Conservation (phyloP, 2,329 filamentous ascomycete species). For the Penicillium carneum region DNA sequence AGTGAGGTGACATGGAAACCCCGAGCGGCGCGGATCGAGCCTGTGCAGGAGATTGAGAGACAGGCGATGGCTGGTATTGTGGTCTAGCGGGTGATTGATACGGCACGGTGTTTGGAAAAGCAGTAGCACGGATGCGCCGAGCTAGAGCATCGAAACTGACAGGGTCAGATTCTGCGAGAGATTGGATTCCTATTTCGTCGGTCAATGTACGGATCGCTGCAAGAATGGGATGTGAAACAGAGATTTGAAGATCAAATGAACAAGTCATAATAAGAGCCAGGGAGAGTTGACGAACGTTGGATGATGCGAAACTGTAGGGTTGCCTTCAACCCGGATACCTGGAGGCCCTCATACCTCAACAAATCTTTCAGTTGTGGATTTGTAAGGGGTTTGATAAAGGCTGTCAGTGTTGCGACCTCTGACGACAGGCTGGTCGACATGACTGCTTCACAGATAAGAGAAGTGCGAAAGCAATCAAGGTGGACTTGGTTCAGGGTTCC, state of each 20-base stretch:
- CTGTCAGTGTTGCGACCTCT: conserved; percentile 52
- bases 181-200: conserved; percentile 17
- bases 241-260: conserved; percentile 1
- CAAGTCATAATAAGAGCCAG: neutral
- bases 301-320: conserved; percentile 80
- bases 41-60: conserved; percentile 38
- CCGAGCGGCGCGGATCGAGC: conserved; percentile 38
- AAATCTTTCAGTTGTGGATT: conserved; percentile 77
- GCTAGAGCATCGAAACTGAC: conserved; percentile 43
- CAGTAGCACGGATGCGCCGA: conserved; percentile 43
- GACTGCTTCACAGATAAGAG: conserved; percentile 24
- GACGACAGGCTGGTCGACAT: conserved; percentile 53
- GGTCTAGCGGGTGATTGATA: conserved; percentile 36
- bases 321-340: conserved; percentile 83
- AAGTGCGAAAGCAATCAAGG: conserved; percentile 28
- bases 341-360: conserved; percentile 75
- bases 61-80: conserved; percentile 38
- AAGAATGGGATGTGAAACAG: neutral
- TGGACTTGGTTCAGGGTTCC: conserved; percentile 16
- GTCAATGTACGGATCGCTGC: conserved; percentile 23
- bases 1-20: conserved; percentile 43
- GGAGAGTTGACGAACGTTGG: conserved; percentile 67
- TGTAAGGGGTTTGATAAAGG: conserved; percentile 62
- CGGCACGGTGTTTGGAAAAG: conserved; percentile 40
- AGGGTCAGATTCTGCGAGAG: conserved; percentile 16